Percentiles rank a stretch among this genome's conserved stretches.
Conservation (phyloP, 2,329 filamentous ascomycete species). For the Aspergillus fischeri region DNA sequence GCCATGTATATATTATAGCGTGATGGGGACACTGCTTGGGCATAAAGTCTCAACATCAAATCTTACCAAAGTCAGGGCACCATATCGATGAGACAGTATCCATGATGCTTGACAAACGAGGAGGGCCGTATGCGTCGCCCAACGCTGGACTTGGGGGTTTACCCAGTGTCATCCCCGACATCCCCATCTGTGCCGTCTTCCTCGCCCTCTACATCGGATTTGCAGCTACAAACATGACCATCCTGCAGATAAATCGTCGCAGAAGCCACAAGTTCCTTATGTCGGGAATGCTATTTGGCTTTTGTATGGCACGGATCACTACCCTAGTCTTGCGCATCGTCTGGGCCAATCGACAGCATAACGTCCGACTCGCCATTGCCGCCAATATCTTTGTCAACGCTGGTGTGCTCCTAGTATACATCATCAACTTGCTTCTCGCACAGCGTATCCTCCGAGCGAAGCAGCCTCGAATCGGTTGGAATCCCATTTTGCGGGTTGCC, state of each 20-base stretch:
- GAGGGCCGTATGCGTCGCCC: conserved; percentile 27
- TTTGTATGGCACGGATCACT: conserved; percentile 48
- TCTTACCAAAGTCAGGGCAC: background rate
- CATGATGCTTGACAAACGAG: conserved; percentile 9
- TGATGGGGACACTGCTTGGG: background rate
- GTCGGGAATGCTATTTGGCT: conserved; percentile 44
- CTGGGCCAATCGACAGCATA: conserved; percentile 48
- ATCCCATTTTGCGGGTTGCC: conserved; percentile 44
- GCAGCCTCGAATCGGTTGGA: conserved; percentile 70
- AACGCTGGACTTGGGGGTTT: conserved; percentile 38
- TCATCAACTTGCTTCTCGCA: conserved; percentile 73
- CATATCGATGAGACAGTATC: background rate
- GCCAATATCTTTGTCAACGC: conserved; percentile 68
- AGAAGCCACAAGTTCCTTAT: conserved; percentile 48
- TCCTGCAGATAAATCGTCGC: conserved; percentile 41
- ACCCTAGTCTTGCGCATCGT: conserved; percentile 50
- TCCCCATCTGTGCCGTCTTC: conserved; percentile 62
- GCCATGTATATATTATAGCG: background rate
- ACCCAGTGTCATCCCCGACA: conserved; percentile 57
- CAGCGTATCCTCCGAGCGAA: conserved; percentile 71
- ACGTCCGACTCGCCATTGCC: conserved; percentile 50
- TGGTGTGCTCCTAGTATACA: conserved; percentile 69
- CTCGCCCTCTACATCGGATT: conserved; percentile 46
- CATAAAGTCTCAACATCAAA: background rate
- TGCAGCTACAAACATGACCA: conserved; percentile 43